phyloP scores from a whole-genome alignment of 805 yeast genomes.

The Barnettozyma salicaria region DNA sequence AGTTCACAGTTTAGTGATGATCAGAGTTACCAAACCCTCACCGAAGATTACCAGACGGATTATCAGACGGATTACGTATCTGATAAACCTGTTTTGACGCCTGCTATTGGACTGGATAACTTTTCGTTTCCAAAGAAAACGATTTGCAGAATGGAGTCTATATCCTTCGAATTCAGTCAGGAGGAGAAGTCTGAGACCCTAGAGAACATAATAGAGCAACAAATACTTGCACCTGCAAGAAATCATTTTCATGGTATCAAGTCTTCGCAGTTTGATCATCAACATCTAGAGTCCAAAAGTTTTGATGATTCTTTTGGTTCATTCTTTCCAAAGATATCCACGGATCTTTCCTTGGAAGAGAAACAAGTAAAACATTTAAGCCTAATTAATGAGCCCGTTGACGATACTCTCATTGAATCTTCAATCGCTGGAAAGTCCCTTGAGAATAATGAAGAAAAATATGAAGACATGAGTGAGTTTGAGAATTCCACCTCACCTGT shows the following conservation, averaged over 20 bases:
- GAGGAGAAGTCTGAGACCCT: neutral
- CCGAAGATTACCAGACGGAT: too few species aligned
- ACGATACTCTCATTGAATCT: too few species aligned
- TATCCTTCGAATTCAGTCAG: neutral
- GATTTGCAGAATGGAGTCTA: neutral
- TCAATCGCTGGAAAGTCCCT: too few species aligned
- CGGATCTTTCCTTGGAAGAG: constrained; percentile 1
- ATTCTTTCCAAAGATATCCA: constrained; percentile 5
- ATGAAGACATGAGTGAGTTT: too few species aligned
- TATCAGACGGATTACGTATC: too few species aligned
- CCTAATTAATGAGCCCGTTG: neutral
- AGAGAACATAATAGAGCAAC: neutral
- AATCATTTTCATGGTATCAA: neutral
- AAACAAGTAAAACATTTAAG: neutral
- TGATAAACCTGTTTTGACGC: too few species aligned
- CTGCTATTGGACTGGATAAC: neutral
- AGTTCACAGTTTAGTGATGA: too few species aligned
- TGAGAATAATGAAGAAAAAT: too few species aligned
- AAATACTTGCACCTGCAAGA: neutral
- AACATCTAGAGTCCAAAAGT: neutral
- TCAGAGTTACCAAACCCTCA: too few species aligned
- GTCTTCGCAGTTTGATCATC: neutral
- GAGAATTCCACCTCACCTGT: too few species aligned
- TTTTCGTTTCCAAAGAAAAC: neutral
- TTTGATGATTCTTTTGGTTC: constrained; percentile 1